Evolutionary conservation across 1,284 basidiomycete genomes (phyloP), one percentile per base, ranked within the genome.

Genomic region (Ceratobasidium sp.): DNA sequence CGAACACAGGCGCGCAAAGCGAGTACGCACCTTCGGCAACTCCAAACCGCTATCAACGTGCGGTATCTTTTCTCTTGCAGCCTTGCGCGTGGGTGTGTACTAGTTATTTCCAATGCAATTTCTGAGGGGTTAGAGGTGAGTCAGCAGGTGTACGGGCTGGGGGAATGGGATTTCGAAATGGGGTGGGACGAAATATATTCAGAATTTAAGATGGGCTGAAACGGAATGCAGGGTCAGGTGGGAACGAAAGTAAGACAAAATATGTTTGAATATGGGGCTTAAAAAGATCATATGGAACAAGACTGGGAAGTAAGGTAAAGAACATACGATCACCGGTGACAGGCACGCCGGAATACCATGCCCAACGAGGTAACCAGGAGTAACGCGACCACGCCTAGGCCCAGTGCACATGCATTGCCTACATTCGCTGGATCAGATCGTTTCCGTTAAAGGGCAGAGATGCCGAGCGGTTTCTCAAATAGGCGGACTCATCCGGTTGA

Each of bases 101-200:
- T 89, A 0, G 97, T 95, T 0, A 95, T 93, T 20, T 96, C 96
- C 96, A 92, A 97, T 95, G 79, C 94, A 96, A 82, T 97, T 95
- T 0, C 95, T 96, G 3, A 96, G 87, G 96, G 88, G 80, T 0
- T 81, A 80, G 3, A 55, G 60, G 8, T 18, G 35, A 10, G 20
- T 64, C 38, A 64, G 38, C 18, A 10, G 27, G 14, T 33, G 30
- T 2, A 10, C 35, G 33, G 30, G 10, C 14, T 30, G 5, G 30
- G 16, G 12, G 23, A 27, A n/a, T 12, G 12, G 30, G 5, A 35
- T 27, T 18, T 38, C 6, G 8, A 30, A 14, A 18, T 33, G 30
- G 30, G 57, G 57, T 59, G 55, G 27, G 5, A 30, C 10, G 10
- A 10, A 41, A 41, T 41, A 41, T 5, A 5, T 41, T 41, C 38